Percentiles rank a stretch among this genome's conserved stretches.
Evolutionary conservation across 768 basidiomycete species (phyloP).

Genomic region (Rhizopogon vesiculosus): DNA sequence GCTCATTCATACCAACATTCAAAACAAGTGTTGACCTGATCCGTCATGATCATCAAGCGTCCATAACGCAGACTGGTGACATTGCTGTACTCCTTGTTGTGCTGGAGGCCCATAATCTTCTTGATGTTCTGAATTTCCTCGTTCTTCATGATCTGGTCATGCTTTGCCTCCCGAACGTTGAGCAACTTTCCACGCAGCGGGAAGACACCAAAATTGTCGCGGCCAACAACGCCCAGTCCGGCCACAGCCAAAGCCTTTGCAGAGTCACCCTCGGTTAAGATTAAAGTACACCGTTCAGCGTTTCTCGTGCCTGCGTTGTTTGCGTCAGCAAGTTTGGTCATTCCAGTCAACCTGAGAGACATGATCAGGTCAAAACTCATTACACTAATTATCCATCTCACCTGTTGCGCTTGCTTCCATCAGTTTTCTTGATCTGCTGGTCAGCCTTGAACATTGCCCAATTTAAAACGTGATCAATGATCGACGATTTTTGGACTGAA

Average conservation of each 20-base stretch:
- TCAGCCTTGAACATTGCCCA: constrained; percentile 99
- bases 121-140: constrained; percentile 96
- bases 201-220: constrained; percentile 97
- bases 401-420: constrained; percentile 88
- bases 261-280: constrained; percentile 98
- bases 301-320: constrained; percentile 91
- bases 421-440: constrained; percentile 93
- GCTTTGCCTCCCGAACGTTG: constrained; percentile 94
- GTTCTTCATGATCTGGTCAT: constrained; percentile 98
- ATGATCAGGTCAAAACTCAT: constrained; percentile 1
- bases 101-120: constrained; percentile 95
- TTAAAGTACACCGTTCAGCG: constrained; percentile 84
- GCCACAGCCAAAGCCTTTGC: constrained; percentile 96
- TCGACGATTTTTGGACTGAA: constrained; percentile 80
- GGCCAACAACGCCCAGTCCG: constrained; percentile 90
- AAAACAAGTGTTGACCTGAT: constrained; percentile 64
- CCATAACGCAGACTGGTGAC: constrained; percentile 80
- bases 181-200: constrained; percentile 94
- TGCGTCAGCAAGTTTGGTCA: constrained; percentile 93
- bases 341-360: constrained; percentile 67
- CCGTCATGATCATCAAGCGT: constrained; percentile 98
- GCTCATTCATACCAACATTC: neutral
- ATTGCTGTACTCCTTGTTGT: constrained; percentile 82
- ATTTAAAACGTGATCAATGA: constrained; percentile 87
- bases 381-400: constrained; percentile 24